A percentile compares a stretch with the other conserved stretches of the same genome.
Evolutionary conservation across 2,329 filamentous ascomycete genomes (phyloP).

Genomic region (Drechslerella dactyloides): DNA sequence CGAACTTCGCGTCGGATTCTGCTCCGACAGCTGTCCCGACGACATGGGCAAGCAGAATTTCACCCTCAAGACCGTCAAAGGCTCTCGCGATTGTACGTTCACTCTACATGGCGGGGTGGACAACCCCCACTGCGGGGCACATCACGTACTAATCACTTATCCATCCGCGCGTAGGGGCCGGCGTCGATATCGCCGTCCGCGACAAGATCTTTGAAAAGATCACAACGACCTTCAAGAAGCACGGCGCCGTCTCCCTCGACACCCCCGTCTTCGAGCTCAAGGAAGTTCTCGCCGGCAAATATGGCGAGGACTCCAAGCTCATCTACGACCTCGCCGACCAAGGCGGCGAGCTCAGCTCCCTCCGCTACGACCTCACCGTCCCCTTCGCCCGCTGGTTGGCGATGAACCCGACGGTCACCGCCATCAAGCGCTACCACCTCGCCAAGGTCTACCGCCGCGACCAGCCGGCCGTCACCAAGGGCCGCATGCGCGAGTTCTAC

Average conservation of each 20-base stretch:
- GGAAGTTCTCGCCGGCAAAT: conserved; percentile 86
- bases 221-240: conserved; percentile 79
- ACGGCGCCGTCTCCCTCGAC: conserved; percentile 79
- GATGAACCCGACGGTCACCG: conserved; percentile 82
- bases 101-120: conserved; percentile 14
- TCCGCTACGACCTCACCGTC: conserved; percentile 86
- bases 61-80: conserved; percentile 49
- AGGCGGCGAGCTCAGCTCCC: conserved; percentile 81
- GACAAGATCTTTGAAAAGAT: conserved; percentile 80
- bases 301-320: conserved; percentile 89
- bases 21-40: conserved; percentile 26
- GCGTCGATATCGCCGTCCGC: conserved; percentile 77
- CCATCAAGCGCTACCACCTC: conserved; percentile 93
- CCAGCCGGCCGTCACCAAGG: conserved; percentile 85
- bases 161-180: conserved; percentile 64
- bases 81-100: conserved; percentile 48
- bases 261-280: conserved; percentile 84
- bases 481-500: conserved; percentile 94
- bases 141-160: conserved; percentile 48
- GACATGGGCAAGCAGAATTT: conserved; percentile 49
- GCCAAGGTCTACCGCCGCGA: conserved; percentile 87
- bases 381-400: conserved; percentile 91
- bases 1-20: conserved; percentile 13
- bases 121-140: conserved; percentile 28
- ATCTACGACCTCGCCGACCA: conserved; percentile 90